Evolutionary conservation across 2,329 filamentous ascomycete species (phyloP).

Genomic region (Scopulariopsis brevicaulis): DNA sequence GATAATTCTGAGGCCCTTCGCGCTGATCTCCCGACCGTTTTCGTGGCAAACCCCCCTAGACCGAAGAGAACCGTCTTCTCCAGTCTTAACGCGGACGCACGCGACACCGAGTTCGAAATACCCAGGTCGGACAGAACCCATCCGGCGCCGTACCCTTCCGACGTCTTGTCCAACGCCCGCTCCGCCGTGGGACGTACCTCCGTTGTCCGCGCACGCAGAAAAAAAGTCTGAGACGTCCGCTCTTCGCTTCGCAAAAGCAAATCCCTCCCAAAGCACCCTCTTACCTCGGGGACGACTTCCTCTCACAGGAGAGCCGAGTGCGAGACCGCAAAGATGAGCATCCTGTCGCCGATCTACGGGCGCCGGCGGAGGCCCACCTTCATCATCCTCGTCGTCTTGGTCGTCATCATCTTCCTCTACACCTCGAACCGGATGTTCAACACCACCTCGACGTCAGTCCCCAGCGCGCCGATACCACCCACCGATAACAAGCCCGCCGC

Average conservation of each 20-base stretch:
- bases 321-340: background rate
- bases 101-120: no score
- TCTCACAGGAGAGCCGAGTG: background rate
- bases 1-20: no score
- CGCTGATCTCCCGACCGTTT: no score
- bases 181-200: no score
- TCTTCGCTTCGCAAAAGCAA: background rate
- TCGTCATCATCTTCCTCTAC: conserved; percentile 7
- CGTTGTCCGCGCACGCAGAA: no score
- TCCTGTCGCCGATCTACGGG: conserved; percentile 3
- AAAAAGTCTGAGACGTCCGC: no score
- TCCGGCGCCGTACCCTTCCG: no score
- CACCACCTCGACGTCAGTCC: conserved; percentile 2
- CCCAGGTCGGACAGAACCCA: no score
- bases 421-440: conserved; percentile 7
- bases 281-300: background rate
- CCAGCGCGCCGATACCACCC: conserved; percentile 1
- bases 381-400: conserved; percentile 3
- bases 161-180: no score
- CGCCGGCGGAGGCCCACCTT: conserved; percentile 6
- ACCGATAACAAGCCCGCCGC: background rate
- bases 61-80: no score
- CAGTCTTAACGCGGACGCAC: no score
- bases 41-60: no score
- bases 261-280: background rate